Percentiles rank a stretch among this genome's conserved stretches.
Conservation (phyloP, 2,329 filamentous ascomycete species). For the Trichothecium sympodiale region DNA sequence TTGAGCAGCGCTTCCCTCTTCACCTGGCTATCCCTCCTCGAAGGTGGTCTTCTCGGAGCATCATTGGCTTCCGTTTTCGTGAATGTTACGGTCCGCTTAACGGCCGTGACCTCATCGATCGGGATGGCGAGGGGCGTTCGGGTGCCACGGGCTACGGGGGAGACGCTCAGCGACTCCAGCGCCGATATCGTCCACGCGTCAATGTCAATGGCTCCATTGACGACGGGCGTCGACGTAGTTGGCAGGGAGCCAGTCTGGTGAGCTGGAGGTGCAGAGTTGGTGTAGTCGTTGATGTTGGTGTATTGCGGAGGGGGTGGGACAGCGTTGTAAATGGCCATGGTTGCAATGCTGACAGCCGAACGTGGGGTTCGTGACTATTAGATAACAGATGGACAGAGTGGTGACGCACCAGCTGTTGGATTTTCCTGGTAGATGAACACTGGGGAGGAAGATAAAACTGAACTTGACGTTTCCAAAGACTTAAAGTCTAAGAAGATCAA, state of each 20-base stretch:
- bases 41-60: constrained; percentile 32
- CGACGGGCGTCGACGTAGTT: constrained; percentile 8
- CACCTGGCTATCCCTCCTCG: constrained; percentile 41
- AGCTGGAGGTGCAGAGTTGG: constrained; percentile 9
- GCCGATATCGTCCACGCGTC: constrained; percentile 56
- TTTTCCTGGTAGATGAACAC: too few relatives aligned
- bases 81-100: too few relatives aligned
- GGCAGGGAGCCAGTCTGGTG: background rate
- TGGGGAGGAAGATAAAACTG: too few relatives aligned
- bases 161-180: constrained; percentile 42
- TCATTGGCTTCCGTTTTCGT: too few relatives aligned
- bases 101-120: constrained; percentile 44
- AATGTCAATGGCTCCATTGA: constrained; percentile 36
- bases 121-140: constrained; percentile 55
- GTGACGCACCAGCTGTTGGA: too few relatives aligned
- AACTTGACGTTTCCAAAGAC: too few relatives aligned
- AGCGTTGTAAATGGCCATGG: constrained; percentile 42
- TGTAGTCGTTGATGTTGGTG: constrained; percentile 10
- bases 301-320: constrained; percentile 37
- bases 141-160: constrained; percentile 45
- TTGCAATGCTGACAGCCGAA: too few relatives aligned
- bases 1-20: constrained; percentile 68
- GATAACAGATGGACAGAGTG: too few relatives aligned
- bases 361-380: too few relatives aligned
- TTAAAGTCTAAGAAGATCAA: too few relatives aligned